Conservation (phyloP, 1,139 yeast species). For the Candida gigantensis region DNA sequence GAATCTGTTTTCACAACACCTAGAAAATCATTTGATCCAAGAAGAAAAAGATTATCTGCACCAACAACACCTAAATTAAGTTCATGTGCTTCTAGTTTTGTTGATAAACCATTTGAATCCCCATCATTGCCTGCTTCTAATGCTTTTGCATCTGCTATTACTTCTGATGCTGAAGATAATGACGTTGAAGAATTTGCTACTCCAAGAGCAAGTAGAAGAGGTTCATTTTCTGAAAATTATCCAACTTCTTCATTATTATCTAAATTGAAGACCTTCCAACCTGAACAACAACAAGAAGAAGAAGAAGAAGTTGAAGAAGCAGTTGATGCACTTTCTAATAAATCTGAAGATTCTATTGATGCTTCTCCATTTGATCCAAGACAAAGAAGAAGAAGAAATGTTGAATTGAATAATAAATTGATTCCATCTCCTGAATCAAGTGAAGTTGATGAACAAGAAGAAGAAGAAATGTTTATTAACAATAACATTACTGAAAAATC, state of each 20-base stretch:
- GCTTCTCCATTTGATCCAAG: constrained; percentile 13
- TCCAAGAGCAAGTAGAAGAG: constrained; percentile 13
- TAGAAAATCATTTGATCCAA: constrained; percentile 18
- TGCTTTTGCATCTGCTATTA: background rate
- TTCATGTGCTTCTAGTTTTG: constrained; percentile 5
- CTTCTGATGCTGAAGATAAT: constrained; percentile 5
- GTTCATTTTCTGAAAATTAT: constrained; percentile 12
- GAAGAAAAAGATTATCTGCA: constrained; percentile 13
- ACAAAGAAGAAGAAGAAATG: constrained; percentile 9
- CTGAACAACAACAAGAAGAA: constrained; percentile 3
- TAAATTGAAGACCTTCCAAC: constrained; percentile 8
- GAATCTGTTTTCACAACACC: constrained; percentile 5
- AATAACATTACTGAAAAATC: constrained; percentile 5
- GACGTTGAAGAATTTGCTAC: constrained; percentile 11
- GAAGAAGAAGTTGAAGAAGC: constrained; percentile 7
- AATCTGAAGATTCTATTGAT: constrained; percentile 11
- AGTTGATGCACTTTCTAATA: constrained; percentile 3
- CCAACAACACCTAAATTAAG: constrained; percentile 2
- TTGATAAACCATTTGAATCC: background rate
- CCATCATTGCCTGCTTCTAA: constrained; percentile 5
- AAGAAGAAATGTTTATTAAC: constrained; percentile 10
- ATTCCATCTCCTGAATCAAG: constrained; percentile 15
- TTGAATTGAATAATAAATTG: constrained; percentile 1
- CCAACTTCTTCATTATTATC: constrained; percentile 12
- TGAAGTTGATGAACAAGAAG: constrained; percentile 16